These are phyloP conservation scores for Naganishia sp. DNA, from an alignment of 1,284 basidiomycete genomes.

Conservation along the genomic window DNA sequence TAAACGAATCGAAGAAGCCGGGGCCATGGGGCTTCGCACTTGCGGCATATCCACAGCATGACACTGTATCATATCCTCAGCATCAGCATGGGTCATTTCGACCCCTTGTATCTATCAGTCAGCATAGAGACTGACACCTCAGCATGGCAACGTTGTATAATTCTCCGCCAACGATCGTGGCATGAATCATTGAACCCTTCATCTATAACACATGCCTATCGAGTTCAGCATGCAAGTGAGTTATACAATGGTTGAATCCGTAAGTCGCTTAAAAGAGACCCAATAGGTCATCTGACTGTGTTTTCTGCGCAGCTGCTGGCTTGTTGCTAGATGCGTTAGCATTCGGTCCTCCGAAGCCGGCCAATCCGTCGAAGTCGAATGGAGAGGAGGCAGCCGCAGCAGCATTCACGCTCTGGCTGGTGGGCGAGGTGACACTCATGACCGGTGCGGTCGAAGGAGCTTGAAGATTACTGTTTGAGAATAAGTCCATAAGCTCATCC, in stretches of 20 bases:
- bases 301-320: slow-evolving; percentile 11
- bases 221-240: no score
- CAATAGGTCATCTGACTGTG: slow-evolving; percentile 20
- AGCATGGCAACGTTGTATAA: not conserved
- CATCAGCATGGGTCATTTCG: not conserved
- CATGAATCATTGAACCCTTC: no score
- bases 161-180: no score
- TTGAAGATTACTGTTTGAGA: slow-evolving; percentile 57
- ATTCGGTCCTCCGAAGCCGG: slow-evolving; percentile 11
- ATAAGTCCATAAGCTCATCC: slow-evolving; percentile 86
- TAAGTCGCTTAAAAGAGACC: slow-evolving; percentile 4
- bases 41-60: no score
- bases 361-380: slow-evolving; percentile 16
- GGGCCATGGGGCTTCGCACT: not conserved
- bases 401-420: slow-evolving; percentile 5
- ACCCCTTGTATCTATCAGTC: not conserved
- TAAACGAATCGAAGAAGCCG: not conserved
- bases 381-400: slow-evolving; percentile 16
- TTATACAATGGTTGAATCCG: not conserved
- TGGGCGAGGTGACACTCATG: slow-evolving; percentile 21
- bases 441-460: slow-evolving; percentile 10
- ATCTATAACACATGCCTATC: no score
- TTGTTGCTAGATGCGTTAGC: slow-evolving; percentile 6
- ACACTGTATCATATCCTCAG: not conserved
- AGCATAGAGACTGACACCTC: not conserved